Evolutionary conservation across 2,329 filamentous ascomycete genomes (phyloP), one percentile per base, ranked within the genome.

Genomic region (Paracoccidioides brasiliensis): DNA sequence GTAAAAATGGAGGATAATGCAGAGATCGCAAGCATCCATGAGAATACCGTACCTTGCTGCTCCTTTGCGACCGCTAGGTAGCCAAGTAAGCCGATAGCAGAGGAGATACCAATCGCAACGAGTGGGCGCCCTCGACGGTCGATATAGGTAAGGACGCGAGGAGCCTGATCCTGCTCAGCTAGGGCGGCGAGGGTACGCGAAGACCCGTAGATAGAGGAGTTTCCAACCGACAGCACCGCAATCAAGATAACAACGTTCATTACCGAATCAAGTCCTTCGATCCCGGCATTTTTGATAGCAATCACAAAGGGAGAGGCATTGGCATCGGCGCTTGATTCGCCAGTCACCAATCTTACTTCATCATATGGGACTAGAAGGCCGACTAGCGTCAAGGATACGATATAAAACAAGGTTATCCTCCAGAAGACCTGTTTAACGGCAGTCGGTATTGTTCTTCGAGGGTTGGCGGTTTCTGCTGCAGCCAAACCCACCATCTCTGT

Each of bases 231-330:
- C 70, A 81, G 84, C 0, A 83, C 84, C 0, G 83, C 85, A 0
- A 83, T 86, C 62, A 90, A 77, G 61, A 90, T 83, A 30, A 90
- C 76, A 40, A 85, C 85, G 67, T 91, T 91, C 69, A 90, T 83
- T 53, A 90, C 79, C 3, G 81, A 82, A 0, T 85, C 83, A 2
- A 90, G 78, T 4, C 78, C 83, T 5, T 74, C 75, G 56, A 90
- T 83, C 0, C 84, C 82, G 2, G 85, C 86, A 38, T 81, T 78
- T 12, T 78, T 76, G 40, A 84, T 83, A 12, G 85, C 86, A 59
- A 90, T 86, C 57, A 90, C 85, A 62, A 84, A 88, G 7, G 83
- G 84, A 45, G 70, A 73, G 88, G 89, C 86, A 32, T 82, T 81
- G 45, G 84, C 81, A 67, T 90, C 81, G 51, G 79, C 80, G n/a